A percentile compares a stretch with the other conserved stretches of the same genome.
Conservation (phyloP, 495 filamentous ascomycete genomes). For the Parathielavia appendiculata region DNA sequence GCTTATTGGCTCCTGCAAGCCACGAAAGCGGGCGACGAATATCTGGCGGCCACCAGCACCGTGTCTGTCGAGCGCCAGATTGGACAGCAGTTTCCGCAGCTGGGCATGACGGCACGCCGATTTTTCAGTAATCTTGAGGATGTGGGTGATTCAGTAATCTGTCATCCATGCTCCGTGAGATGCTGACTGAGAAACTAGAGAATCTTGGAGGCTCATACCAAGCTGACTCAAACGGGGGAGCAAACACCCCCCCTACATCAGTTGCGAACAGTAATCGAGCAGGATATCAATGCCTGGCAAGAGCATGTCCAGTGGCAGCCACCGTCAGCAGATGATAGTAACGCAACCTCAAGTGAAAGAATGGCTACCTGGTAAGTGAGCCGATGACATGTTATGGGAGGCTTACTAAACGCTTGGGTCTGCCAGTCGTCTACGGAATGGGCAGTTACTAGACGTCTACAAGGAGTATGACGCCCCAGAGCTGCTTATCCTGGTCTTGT, state of each 20-base stretch:
- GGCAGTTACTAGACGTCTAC: slow-evolving; percentile 7
- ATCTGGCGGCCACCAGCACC: neutral
- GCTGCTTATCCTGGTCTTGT: neutral
- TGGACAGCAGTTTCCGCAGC: slow-evolving; percentile 8
- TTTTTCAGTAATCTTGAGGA: slow-evolving; percentile 9
- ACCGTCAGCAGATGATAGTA: neutral
- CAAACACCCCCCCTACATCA: neutral
- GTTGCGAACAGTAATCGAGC: neutral
- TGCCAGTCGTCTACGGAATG: neutral
- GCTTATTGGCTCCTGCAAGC: slow-evolving; percentile 21
- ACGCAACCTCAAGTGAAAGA: slow-evolving; percentile 7
- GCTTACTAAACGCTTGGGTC: no score
- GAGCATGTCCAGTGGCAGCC: neutral
- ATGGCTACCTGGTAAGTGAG: slow-evolving; percentile 6
- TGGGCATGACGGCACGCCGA: slow-evolving; percentile 20
- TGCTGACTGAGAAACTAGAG: neutral
- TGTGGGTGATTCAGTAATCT: neutral
- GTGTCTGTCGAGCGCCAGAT: slow-evolving; percentile 8
- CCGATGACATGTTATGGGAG: no score
- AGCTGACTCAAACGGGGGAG: neutral
- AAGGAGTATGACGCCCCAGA: neutral
- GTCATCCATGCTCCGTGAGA: neutral
- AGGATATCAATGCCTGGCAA: slow-evolving; percentile 3
- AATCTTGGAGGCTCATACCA: slow-evolving; percentile 4
- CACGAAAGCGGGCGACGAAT: slow-evolving; percentile 13